Percentiles rank a stretch among this genome's conserved stretches.
Conservation (phyloP, 129 eudicot genomes). For the Solidago caesia region DNA sequence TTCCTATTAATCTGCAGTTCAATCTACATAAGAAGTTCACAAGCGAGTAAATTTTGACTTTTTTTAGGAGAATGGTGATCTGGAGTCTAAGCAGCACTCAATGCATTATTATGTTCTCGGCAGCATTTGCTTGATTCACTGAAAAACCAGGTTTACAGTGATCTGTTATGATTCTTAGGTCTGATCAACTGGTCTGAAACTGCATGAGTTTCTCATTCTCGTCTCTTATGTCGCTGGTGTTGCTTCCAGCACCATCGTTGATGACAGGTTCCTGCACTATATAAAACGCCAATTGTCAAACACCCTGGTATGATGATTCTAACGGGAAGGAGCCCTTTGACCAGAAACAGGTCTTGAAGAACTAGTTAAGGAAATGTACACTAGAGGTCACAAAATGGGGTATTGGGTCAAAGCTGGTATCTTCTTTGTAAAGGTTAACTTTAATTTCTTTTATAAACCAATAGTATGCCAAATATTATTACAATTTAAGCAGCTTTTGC, state of each 20-base stretch:
- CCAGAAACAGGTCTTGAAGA: neutral
- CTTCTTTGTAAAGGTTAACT: neutral
- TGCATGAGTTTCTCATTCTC: neutral
- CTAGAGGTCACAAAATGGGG: neutral
- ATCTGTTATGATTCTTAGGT: conserved; percentile 20
- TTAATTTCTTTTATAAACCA: neutral
- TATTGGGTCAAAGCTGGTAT: neutral
- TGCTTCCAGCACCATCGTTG: conserved; percentile 43
- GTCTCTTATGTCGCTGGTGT: conserved; percentile 2
- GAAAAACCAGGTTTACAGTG: neutral
- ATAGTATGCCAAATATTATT: neutral
- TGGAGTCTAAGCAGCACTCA: neutral
- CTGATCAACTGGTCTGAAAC: conserved; percentile 18
- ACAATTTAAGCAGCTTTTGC: neutral
- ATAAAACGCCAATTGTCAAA: conserved; percentile 11
- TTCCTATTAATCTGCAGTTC: neutral
- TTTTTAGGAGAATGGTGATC: neutral
- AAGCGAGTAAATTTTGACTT: neutral
- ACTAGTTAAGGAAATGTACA: neutral
- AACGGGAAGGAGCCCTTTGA: neutral
- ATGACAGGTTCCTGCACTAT: conserved; percentile 50
- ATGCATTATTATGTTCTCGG: neutral
- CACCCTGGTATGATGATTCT: neutral
- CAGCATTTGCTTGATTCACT: neutral
- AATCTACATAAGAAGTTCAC: neutral